Base-by-base conservation (phyloP, 2,329 filamentous ascomycete species). In the Alternaria ventricosa region DNA sequence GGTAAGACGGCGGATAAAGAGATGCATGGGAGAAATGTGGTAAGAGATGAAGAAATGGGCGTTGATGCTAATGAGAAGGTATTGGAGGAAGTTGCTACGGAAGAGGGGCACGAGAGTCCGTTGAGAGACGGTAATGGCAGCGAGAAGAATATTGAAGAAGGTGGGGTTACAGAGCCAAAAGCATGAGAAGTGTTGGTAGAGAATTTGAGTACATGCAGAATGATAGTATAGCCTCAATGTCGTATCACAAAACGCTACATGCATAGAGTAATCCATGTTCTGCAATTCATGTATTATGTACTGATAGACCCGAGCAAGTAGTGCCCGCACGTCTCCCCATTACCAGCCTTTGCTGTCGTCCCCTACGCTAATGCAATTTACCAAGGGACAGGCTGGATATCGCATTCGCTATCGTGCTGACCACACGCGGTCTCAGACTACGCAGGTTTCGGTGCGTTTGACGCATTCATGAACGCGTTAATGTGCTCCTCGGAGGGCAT, bases 401-500 rank as follows among this genome's bases (percentile, higher is more conserved):
- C 33, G 27, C 51, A 58, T 28, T 25, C 30, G 22, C 18, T 45
- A n/a, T 7, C 20, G 6, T 4, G 23, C 15, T 23, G 20, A 60
- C 13, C 18, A n/a, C n/a, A 47, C 22, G 10, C 9, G 3, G 8
- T 27, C 47, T 27, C 33, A 36, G 55, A 50, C 54, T 67, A 59
- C 18, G 61, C 30, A 36, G 66, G 56, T 47, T 65, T 70, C 5
- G 66, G 55, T 30, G 47, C 57, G 58, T 64, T 69, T 7, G 58
- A 49, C 9, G 59, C 57, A 25, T 25, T 63, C 69, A 75, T 72
- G 22, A 67, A 64, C 3, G 69, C 64, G 22, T 61, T 67, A 25
- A 78, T 74, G 36, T 70, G 67, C 55, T 76, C 73, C 9, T 77
- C 71, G 2, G 72, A 69, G 5, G 77, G 77, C 71, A 78, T 72